Evolutionary conservation across 202 grass and related monocot species (phyloP).

Genomic region (Zizania palustris): DNA sequence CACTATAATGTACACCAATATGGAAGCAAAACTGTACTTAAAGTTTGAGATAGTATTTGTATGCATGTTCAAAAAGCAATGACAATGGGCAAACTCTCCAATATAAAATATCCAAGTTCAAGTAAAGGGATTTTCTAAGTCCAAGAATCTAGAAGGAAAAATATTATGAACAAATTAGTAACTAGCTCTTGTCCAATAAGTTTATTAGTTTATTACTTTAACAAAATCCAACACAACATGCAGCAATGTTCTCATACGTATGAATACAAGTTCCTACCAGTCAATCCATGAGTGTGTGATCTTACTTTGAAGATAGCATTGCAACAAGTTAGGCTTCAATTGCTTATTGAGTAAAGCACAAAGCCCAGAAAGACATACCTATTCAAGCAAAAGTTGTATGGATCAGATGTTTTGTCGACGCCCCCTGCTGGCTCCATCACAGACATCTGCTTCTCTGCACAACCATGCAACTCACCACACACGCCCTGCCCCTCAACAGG

Average conservation of each 20-base stretch:
- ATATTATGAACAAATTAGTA: constrained; percentile 20
- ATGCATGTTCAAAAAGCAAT: neutral
- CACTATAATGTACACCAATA: neutral
- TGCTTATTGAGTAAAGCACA: constrained; percentile 17
- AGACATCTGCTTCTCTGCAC: constrained; percentile 54
- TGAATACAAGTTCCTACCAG: neutral
- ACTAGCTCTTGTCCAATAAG: neutral
- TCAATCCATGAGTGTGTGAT: constrained; percentile 2
- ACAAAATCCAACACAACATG: constrained; percentile 14
- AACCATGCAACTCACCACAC: constrained; percentile 27
- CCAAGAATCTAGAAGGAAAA: constrained; percentile 18
- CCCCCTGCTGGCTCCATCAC: constrained; percentile 25
- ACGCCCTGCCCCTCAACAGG: constrained; percentile 39
- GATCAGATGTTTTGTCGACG: constrained; percentile 43
- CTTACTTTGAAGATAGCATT: neutral
- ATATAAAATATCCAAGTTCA: constrained; percentile 3
- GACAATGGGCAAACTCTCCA: constrained; percentile 1
- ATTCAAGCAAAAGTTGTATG: constrained; percentile 73
- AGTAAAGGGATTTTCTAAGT: constrained; percentile 7
- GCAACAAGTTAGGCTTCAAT: constrained; percentile 9
- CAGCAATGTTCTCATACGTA: constrained; percentile 32
- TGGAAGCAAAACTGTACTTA: constrained; percentile 12
- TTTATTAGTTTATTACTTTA: neutral
- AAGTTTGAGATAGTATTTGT: constrained; percentile 22
- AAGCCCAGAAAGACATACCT: constrained; percentile 53